Percentiles rank a stretch among this genome's conserved stretches.
Evolutionary conservation across 176 grass and related monocot species (phyloP).

Genomic region (Alloteropsis semialata): DNA sequence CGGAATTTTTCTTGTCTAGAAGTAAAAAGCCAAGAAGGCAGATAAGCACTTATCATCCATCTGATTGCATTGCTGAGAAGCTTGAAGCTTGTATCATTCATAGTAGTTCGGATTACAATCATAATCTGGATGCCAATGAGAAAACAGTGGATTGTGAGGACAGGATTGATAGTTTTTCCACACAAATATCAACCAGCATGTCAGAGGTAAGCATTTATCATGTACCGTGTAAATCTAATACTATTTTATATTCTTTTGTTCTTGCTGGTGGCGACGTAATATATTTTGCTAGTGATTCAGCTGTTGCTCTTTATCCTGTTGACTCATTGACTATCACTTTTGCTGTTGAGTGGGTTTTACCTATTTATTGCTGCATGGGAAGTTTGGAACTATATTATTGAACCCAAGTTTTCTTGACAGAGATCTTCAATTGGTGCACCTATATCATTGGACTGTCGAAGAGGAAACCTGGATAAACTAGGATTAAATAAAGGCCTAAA

Average conservation of each 20-base stretch:
- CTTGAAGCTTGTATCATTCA: conserved; percentile 11
- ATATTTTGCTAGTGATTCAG: neutral
- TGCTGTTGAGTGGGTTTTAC: neutral
- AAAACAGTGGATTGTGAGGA: neutral
- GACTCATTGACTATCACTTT: neutral
- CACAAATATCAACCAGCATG: conserved; percentile 11
- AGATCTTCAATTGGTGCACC: conserved; percentile 35
- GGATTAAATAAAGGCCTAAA: conserved; percentile 26
- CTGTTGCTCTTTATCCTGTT: neutral
- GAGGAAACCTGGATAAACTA: conserved; percentile 36
- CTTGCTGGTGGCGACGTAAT: neutral
- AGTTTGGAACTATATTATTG: neutral
- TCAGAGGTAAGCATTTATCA: conserved; percentile 37
- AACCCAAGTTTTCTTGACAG: conserved; percentile 30
- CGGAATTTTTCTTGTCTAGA: conserved; percentile 68
- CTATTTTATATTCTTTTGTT: neutral
- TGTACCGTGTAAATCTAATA: no score
- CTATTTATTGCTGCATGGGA: conserved; percentile 1
- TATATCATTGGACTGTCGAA: conserved; percentile 23
- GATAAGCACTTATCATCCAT: conserved; percentile 19
- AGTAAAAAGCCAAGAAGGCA: conserved; percentile 52
- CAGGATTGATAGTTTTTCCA: conserved; percentile 4
- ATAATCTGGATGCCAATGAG: conserved; percentile 5
- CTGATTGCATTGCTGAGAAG: conserved; percentile 13
- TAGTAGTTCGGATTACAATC: neutral